Conservation (phyloP, 768 basidiomycete genomes). For the Lanmaoa rubissima region DNA sequence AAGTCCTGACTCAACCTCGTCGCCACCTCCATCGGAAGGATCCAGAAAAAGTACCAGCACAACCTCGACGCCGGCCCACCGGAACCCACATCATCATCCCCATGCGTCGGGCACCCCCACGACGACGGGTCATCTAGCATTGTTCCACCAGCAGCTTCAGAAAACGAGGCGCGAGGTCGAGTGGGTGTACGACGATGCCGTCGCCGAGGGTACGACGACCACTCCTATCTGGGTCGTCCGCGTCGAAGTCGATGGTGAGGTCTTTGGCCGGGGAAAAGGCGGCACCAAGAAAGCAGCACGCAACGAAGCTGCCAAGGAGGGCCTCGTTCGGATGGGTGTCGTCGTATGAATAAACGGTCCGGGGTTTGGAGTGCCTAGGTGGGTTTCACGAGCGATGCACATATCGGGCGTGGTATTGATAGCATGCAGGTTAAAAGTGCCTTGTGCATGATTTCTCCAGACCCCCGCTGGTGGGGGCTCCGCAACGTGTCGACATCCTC, state of each 20-base stretch:
- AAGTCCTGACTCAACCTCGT: background rate
- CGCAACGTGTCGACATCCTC: conserved; percentile 9
- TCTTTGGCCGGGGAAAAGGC: conserved; percentile 61
- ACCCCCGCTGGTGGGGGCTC: conserved; percentile 49
- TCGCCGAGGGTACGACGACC: conserved; percentile 48
- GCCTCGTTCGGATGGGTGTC: conserved; percentile 58
- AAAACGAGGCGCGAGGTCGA: conserved; percentile 57
- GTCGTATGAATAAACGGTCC: conserved; percentile 33
- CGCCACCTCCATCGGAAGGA: background rate
- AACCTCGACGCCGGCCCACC: conserved; percentile 12
- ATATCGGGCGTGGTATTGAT: background rate
- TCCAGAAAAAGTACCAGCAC: background rate
- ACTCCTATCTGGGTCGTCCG: conserved; percentile 76
- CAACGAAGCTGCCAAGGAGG: conserved; percentile 80
- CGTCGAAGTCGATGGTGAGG: conserved; percentile 59
- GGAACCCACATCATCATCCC: conserved; percentile 5
- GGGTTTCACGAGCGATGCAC: background rate
- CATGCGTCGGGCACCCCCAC: conserved; percentile 27
- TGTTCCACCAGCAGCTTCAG: conserved; percentile 79
- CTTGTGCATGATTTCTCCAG: conserved; percentile 55
- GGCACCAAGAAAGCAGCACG: conserved; percentile 77
- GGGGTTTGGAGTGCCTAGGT: conserved; percentile 20
- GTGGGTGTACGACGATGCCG: conserved; percentile 64
- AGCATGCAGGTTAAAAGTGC: conserved; percentile 2
- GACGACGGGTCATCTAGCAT: conserved; percentile 62